Evolutionary conservation across 139 green algal genomes (phyloP).

Genomic region (Picochlorum costavermella): DNA sequence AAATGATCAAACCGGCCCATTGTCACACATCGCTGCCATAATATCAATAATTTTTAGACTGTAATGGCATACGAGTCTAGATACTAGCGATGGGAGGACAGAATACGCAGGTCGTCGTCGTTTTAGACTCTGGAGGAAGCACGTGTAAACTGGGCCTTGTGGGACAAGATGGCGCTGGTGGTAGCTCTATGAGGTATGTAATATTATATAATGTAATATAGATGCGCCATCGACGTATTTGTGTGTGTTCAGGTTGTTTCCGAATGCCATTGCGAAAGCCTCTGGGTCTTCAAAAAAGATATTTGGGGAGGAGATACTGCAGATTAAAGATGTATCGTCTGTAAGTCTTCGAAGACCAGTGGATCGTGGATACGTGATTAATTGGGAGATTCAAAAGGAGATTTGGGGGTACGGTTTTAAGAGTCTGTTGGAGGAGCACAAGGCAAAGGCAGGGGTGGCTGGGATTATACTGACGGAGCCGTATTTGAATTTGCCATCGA

Average conservation of each 20-base stretch:
- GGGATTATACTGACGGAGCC: conserved; percentile 73
- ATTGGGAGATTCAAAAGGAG: conserved; percentile 69
- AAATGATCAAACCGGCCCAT: no score
- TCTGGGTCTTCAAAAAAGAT: conserved; percentile 57
- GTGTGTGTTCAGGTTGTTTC: conserved; percentile 56
- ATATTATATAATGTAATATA: background rate
- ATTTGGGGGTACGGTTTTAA: conserved; percentile 50
- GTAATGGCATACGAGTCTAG: background rate
- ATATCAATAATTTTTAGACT: no score
- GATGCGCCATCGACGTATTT: background rate
- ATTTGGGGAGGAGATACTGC: conserved; percentile 54
- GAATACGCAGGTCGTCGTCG: conserved; percentile 29
- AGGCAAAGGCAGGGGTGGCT: conserved; percentile 12
- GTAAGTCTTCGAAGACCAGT: conserved; percentile 57
- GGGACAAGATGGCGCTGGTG: background rate
- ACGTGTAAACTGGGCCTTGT: conserved; percentile 61
- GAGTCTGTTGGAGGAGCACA: conserved; percentile 10
- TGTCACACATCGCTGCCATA: no score
- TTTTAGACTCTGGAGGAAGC: conserved; percentile 72
- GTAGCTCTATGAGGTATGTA: background rate
- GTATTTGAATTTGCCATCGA: conserved; percentile 65
- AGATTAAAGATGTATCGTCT: conserved; percentile 52
- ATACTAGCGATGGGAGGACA: background rate
- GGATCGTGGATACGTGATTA: conserved; percentile 79
- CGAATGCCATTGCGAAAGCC: conserved; percentile 65